phyloP scores from a whole-genome alignment of 2,329 filamentous ascomycete genomes.

The Arachnopeziza araneosa region DNA sequence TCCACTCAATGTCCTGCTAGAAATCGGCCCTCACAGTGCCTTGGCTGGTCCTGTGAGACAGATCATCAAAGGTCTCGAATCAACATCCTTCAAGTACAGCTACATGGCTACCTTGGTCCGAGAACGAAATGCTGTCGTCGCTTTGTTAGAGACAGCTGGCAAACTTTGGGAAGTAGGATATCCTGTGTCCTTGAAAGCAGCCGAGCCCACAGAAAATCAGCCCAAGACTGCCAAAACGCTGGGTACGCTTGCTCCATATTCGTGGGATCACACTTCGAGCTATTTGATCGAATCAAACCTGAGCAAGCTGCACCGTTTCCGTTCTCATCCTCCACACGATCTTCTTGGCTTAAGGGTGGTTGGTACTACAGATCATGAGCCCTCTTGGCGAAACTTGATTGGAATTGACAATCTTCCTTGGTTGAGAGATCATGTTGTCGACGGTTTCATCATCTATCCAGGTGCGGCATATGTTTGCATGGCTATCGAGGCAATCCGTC shows the following conservation, averaged over 20 bases:
- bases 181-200: background rate
- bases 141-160: background rate
- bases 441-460: slow-evolving; percentile 29
- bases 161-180: background rate
- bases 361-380: slow-evolving; percentile 27
- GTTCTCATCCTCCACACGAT: slow-evolving; percentile 42
- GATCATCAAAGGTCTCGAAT: slow-evolving; percentile 31
- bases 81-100: background rate
- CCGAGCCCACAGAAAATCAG: slow-evolving; percentile 10
- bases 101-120: background rate
- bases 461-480: slow-evolving; percentile 32
- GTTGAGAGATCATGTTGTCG: slow-evolving; percentile 37
- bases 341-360: slow-evolving; percentile 38
- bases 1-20: slow-evolving; percentile 2
- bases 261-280: slow-evolving; percentile 47
- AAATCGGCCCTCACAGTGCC: slow-evolving; percentile 29
- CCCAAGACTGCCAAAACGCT: background rate
- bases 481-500: slow-evolving; percentile 29
- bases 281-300: slow-evolving; percentile 45
- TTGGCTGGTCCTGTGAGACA: slow-evolving; percentile 31
- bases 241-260: slow-evolving; percentile 42
- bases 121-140: background rate
- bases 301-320: slow-evolving; percentile 32
- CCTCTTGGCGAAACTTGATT: slow-evolving; percentile 33
- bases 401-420: slow-evolving; percentile 35